Evolutionary conservation across 139 green algal species (phyloP).

Genomic region (Tetraselmis chui): DNA sequence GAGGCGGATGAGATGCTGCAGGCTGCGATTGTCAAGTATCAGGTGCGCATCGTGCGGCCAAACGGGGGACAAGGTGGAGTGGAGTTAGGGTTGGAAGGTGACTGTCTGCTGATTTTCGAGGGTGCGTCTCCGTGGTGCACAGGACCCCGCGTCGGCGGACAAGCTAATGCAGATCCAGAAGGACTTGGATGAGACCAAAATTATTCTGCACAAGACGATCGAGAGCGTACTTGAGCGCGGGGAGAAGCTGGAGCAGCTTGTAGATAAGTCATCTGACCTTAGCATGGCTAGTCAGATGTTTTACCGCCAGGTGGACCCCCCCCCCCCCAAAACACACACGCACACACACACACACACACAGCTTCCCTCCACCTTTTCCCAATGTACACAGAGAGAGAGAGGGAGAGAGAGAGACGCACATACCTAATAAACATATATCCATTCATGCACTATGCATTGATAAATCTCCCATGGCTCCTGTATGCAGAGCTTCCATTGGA

Average conservation of each 20-base stretch:
- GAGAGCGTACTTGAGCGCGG: slow-evolving; percentile 92
- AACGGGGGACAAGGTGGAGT: no score
- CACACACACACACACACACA: no score
- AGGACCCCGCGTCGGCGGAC: slow-evolving; percentile 89
- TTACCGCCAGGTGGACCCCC: slow-evolving; percentile 69
- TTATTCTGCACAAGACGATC: slow-evolving; percentile 96
- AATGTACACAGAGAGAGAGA: no score
- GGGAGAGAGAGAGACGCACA: no score
- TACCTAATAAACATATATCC: no score
- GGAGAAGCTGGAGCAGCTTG: slow-evolving; percentile 94
- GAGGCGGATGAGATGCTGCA: slow-evolving; percentile 50
- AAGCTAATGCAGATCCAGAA: slow-evolving; percentile 96
- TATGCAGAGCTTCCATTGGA: no score
- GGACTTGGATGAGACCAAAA: slow-evolving; percentile 91
- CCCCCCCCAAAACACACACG: no score
- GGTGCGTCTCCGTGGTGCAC: slow-evolving; percentile 34
- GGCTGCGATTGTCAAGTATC: slow-evolving; percentile 77
- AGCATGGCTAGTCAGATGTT: slow-evolving; percentile 95
- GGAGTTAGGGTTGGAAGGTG: no score
- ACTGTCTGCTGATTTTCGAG: slow-evolving; percentile 14
- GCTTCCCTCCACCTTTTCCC: no score
- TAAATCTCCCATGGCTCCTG: no score
- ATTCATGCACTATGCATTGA: no score
- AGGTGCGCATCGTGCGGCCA: slow-evolving; percentile 34
- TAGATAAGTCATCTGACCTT: slow-evolving; percentile 93